Evolutionary conservation across 805 yeast species (phyloP).

Genomic region (Candida patagonica): DNA sequence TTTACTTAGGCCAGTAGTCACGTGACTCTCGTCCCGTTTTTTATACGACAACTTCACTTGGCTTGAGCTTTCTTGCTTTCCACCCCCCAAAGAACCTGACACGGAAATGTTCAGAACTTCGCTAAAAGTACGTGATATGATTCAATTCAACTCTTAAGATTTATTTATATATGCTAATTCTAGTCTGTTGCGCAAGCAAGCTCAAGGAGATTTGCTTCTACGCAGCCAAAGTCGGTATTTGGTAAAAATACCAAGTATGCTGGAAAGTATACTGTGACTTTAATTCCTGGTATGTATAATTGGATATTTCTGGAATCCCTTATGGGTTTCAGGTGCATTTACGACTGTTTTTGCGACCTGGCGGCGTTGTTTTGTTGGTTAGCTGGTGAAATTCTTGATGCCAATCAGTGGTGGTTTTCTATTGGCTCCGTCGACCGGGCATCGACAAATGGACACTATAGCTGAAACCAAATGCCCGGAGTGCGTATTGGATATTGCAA

Average conservation of each 20-base stretch:
- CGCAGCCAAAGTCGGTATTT: slow-evolving; percentile 31
- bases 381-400: slow-evolving; percentile 3
- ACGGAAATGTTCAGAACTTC: too few species aligned
- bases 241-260: slow-evolving; percentile 58
- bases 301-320: background rate
- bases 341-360: background rate
- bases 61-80: too few species aligned
- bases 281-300: slow-evolving; percentile 52
- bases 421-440: background rate
- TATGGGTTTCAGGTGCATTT: background rate
- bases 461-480: too few species aligned
- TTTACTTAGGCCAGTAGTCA: too few species aligned
- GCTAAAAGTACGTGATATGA: too few species aligned
- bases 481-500: too few species aligned
- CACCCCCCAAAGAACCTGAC: too few species aligned
- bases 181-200: slow-evolving; percentile 8
- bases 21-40: too few species aligned
- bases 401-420: background rate
- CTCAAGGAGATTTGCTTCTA: slow-evolving; percentile 33
- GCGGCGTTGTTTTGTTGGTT: background rate
- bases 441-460: too few species aligned
- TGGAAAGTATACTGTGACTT: slow-evolving; percentile 86
- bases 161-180: too few species aligned
- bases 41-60: too few species aligned
- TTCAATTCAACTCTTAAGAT: too few species aligned